These are phyloP conservation scores for Sugiyamaella japonica DNA, from an alignment of 1,139 yeast species.

Conservation along the genomic window DNA sequence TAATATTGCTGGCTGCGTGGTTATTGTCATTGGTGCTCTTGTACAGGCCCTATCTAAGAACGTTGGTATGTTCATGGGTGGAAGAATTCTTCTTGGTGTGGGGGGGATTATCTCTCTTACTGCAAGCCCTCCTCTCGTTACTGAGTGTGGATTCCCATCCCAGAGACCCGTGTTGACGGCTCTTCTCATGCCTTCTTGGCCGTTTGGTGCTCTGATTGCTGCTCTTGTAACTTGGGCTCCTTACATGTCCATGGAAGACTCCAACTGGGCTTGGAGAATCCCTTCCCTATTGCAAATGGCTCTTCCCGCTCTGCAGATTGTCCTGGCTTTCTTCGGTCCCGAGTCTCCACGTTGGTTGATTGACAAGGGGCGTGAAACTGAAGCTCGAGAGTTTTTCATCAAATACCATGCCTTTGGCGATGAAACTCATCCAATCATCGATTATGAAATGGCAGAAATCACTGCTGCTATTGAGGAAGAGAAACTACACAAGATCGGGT, in stretches of 20 bases:
- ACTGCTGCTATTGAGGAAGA: conserved; percentile 23
- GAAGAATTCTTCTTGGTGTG: conserved; percentile 92
- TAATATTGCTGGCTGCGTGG: conserved; percentile 71
- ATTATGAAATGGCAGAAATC: conserved; percentile 26
- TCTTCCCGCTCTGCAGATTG: conserved; percentile 42
- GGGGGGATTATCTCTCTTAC: conserved; percentile 72
- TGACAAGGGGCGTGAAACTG: conserved; percentile 61
- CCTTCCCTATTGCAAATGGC: conserved; percentile 47
- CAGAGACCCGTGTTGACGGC: conserved; percentile 51
- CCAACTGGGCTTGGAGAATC: conserved; percentile 48
- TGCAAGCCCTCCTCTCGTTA: conserved; percentile 31
- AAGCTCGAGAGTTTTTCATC: conserved; percentile 62
- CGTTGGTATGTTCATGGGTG: conserved; percentile 89
- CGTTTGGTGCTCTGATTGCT: conserved; percentile 56
- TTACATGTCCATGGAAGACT: conserved; percentile 34
- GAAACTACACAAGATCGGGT: conserved; percentile 19
- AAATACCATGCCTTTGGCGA: conserved; percentile 30
- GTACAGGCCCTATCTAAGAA: conserved; percentile 76
- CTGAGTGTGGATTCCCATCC: conserved; percentile 43
- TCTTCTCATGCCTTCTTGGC: conserved; percentile 52
- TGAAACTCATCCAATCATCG: conserved; percentile 21
- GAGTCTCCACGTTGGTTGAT: conserved; percentile 80
- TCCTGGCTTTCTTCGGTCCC: conserved; percentile 41
- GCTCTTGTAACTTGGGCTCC: conserved; percentile 54
- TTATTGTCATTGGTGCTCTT: conserved; percentile 80